phyloP scores from a whole-genome alignment of 2,329 filamentous ascomycete species.

The Sarocladiaceae sp. region DNA sequence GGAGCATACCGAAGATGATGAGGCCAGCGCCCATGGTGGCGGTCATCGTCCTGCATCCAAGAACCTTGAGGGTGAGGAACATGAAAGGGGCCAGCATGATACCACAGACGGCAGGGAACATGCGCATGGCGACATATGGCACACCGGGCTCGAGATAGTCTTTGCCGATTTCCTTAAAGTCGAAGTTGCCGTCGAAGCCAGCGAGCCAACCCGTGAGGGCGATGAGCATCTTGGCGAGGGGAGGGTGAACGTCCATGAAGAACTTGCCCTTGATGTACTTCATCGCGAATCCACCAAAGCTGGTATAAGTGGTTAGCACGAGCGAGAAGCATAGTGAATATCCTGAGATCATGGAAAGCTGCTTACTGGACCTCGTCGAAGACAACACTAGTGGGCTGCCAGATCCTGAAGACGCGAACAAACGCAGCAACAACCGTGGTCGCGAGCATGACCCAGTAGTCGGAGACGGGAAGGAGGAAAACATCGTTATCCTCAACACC shows the following conservation, averaged over 20 bases:
- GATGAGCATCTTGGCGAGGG: conserved; percentile 92
- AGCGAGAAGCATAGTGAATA: conserved; percentile 3
- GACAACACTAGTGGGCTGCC: conserved; percentile 91
- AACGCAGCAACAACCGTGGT: conserved; percentile 70
- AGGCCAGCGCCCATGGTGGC: conserved; percentile 76
- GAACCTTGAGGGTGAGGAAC: conserved; percentile 88
- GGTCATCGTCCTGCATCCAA: conserved; percentile 81
- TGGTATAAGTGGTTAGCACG: conserved; percentile 33
- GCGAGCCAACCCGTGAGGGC: conserved; percentile 91
- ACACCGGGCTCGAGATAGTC: conserved; percentile 93
- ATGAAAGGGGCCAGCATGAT: conserved; percentile 84
- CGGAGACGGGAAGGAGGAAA: conserved; percentile 74
- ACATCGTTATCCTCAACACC: conserved; percentile 87
- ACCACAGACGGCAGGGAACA: conserved; percentile 85
- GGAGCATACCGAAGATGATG: conserved; percentile 77
- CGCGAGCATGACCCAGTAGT: conserved; percentile 70
- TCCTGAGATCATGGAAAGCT: background rate
- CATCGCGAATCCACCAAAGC: conserved; percentile 94
- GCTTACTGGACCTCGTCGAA: conserved; percentile 99
- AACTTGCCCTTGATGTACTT: conserved; percentile 99
- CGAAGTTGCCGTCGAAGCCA: conserved; percentile 91
- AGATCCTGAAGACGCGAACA: conserved; percentile 91
- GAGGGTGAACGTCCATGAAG: conserved; percentile 99
- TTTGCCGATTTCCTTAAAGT: conserved; percentile 99
- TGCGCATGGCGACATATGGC: conserved; percentile 94